Percentiles rank a stretch among this genome's conserved stretches.
Evolutionary conservation across 2,329 filamentous ascomycete species (phyloP).

Genomic region (Zymoseptoria pseudotritici): DNA sequence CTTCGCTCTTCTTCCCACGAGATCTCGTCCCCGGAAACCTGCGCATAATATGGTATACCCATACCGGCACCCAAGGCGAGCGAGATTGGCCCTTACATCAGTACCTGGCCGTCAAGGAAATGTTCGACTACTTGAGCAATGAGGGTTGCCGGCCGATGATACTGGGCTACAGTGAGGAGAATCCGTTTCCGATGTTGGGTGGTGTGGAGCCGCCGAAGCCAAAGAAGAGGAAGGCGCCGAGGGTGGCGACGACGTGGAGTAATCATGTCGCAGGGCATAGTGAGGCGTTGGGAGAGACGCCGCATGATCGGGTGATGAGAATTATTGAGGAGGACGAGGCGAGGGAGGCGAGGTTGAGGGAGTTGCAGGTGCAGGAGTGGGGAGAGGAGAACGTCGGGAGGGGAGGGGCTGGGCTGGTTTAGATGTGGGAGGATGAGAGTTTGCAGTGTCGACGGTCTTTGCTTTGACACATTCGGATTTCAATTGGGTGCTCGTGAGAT

Average conservation of each 20-base stretch:
- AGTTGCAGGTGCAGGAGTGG: conserved; percentile 17
- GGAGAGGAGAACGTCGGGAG: conserved; percentile 16
- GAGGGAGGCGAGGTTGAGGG: conserved; percentile 22
- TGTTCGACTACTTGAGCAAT: conserved; percentile 26
- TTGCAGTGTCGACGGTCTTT: neutral
- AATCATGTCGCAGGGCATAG: conserved; percentile 22
- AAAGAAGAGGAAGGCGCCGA: conserved; percentile 19
- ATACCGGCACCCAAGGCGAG: conserved; percentile 24
- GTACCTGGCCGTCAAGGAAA: conserved; percentile 25
- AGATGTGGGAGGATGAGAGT: neutral
- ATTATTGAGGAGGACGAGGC: conserved; percentile 29
- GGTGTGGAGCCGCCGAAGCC: conserved; percentile 24
- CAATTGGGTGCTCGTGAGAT: no score
- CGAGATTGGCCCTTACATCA: conserved; percentile 26
- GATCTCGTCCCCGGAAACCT: conserved; percentile 26
- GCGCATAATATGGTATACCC: conserved; percentile 26
- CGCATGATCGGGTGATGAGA: conserved; percentile 27
- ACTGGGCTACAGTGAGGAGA: conserved; percentile 27
- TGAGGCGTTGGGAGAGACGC: conserved; percentile 14
- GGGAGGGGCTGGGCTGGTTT: neutral
- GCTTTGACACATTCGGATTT: neutral
- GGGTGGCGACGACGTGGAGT: conserved; percentile 22
- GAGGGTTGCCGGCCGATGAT: conserved; percentile 28
- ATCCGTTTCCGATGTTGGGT: conserved; percentile 30
- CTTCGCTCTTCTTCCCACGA: conserved; percentile 11